A percentile compares a stretch with the other conserved stretches of the same genome.
These are phyloP conservation scores for Geranium brycei DNA, from an alignment of 345 rosid species.

Conservation along the genomic window DNA sequence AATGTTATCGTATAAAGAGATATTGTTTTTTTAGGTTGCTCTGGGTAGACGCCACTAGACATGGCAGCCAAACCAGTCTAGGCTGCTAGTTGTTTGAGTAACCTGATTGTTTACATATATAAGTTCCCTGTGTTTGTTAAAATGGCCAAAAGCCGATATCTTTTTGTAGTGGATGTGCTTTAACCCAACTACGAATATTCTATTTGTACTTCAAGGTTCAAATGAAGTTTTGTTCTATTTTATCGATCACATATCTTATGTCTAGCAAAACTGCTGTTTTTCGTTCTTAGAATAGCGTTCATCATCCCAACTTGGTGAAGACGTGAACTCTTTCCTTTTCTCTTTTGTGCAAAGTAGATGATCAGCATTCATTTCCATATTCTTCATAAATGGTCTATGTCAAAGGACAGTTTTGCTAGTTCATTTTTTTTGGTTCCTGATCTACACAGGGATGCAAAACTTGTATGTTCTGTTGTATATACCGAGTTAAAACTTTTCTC, in stretches of 20 bases:
- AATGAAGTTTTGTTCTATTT: not conserved
- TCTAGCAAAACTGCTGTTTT: not conserved
- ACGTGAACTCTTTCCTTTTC: not conserved
- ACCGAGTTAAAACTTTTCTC: too few species aligned
- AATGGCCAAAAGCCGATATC: not conserved
- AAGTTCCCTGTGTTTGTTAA: not conserved
- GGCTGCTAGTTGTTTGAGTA: not conserved
- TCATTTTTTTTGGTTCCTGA: not conserved
- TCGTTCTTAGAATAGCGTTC: not conserved
- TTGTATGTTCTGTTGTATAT: not conserved
- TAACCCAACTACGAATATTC: not conserved
- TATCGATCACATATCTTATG: not conserved
- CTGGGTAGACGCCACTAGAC: not conserved
- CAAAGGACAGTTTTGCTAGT: not conserved
- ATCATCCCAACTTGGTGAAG: not conserved
- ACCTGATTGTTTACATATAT: too few species aligned
- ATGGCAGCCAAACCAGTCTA: too few species aligned
- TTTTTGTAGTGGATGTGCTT: not conserved
- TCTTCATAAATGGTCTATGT: not conserved
- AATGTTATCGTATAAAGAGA: not conserved
- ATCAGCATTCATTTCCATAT: not conserved
- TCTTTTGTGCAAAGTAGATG: not conserved
- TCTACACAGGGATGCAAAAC: not conserved
- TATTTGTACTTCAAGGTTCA: too few species aligned
- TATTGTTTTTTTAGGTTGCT: not conserved